phyloP scores from a whole-genome alignment of 2,329 filamentous ascomycete genomes.

The Fusarium pininemorale region DNA sequence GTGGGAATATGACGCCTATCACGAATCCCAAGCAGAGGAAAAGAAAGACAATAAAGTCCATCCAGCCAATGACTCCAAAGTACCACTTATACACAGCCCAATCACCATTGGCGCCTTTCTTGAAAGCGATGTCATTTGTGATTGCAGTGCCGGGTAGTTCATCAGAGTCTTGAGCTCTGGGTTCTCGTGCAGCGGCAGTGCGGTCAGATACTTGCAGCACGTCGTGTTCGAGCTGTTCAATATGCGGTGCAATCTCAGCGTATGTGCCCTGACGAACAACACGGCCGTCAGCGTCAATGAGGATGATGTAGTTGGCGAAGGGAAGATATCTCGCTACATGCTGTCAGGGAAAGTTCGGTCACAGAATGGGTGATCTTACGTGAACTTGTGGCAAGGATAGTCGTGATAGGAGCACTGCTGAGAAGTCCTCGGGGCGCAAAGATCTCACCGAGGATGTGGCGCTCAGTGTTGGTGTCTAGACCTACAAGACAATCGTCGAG shows the following conservation, averaged over 20 bases:
- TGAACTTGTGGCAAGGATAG: not conserved
- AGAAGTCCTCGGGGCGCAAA: not conserved
- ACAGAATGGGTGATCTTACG: not conserved
- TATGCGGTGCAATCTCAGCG: not conserved
- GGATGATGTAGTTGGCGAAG: not conserved
- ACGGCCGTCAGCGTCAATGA: not conserved
- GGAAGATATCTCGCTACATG: not conserved
- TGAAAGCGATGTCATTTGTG: not conserved
- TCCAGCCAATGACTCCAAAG: not conserved
- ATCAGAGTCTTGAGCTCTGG: not conserved
- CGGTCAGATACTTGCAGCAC: not conserved
- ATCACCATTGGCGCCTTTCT: not conserved
- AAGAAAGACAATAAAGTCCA: not conserved
- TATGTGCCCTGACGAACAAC: not conserved
- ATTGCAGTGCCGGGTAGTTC: not conserved
- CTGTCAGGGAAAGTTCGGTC: rapidly evolving
- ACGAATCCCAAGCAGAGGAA: not conserved
- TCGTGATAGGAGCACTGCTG: not conserved
- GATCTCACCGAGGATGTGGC: not conserved
- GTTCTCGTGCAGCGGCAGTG: not conserved
- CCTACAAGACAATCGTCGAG: not conserved
- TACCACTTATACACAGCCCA: not conserved
- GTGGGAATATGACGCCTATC: not conserved
- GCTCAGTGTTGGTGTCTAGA: not conserved
- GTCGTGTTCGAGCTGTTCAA: not conserved